Evolutionary conservation across 1,284 basidiomycete species (phyloP).

Genomic region (Cystobasidiaceae sp.): DNA sequence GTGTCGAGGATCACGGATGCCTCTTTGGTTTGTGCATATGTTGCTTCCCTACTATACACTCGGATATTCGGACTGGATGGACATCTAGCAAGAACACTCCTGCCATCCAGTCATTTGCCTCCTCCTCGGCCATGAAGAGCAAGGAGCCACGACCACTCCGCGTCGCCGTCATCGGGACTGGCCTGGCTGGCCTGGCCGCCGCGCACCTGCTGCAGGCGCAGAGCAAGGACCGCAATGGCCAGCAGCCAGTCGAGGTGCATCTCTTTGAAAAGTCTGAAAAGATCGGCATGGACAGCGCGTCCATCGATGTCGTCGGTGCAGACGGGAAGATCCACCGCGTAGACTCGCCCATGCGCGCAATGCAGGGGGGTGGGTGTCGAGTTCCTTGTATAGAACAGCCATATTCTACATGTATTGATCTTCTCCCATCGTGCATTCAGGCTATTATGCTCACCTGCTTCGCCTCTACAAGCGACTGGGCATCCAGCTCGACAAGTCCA

Average conservation of each 20-base stretch:
- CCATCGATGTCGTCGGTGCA: conserved; percentile 38
- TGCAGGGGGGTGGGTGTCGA: conserved; percentile 59
- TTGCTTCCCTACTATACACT: too few species aligned
- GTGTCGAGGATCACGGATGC: too few species aligned
- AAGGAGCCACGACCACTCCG: background rate
- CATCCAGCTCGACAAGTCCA: conserved; percentile 53
- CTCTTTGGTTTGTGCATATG: too few species aligned
- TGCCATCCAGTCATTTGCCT: background rate
- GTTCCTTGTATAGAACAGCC: background rate
- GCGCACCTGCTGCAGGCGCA: conserved; percentile 56
- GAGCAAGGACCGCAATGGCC: conserved; percentile 38
- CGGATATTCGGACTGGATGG: too few species aligned
- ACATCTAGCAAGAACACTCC: too few species aligned
- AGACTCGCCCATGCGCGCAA: conserved; percentile 70
- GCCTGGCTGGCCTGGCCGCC: conserved; percentile 64
- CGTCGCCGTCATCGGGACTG: conserved; percentile 64
- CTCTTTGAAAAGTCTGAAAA: conserved; percentile 62
- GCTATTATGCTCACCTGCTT: conserved; percentile 65
- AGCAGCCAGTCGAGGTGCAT: conserved; percentile 55
- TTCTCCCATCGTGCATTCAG: conserved; percentile 45
- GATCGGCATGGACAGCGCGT: conserved; percentile 21
- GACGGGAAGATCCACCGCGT: conserved; percentile 52
- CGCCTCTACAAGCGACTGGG: conserved; percentile 58
- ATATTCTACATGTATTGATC: background rate
- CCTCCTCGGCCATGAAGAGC: background rate